These are phyloP conservation scores for Paraphaeosphaeria minitans DNA, from an alignment of 2,329 filamentous ascomycete species.

Conservation along the genomic window DNA sequence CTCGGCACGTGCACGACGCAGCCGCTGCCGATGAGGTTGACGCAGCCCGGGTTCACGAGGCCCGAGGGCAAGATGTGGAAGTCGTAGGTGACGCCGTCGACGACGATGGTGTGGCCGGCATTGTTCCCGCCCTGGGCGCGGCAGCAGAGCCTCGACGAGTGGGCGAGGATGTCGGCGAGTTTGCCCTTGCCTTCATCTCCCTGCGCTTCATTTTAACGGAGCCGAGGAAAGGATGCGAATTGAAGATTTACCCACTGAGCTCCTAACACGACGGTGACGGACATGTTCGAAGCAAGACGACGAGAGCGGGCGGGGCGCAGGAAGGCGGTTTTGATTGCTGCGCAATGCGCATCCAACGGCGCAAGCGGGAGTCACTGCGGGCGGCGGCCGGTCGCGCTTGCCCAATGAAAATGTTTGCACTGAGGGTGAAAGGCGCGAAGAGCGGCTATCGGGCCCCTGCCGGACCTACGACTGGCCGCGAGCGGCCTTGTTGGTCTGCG, in stretches of 20 bases:
- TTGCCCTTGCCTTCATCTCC: conserved; percentile 66
- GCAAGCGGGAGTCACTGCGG: background rate
- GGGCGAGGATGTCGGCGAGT: conserved; percentile 62
- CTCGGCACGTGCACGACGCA: conserved; percentile 71
- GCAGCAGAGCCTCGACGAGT: conserved; percentile 61
- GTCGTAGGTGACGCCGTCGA: conserved; percentile 54
- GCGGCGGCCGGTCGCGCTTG: conserved; percentile 6
- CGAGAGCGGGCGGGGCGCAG: conserved; percentile 16
- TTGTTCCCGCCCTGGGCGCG: conserved; percentile 66
- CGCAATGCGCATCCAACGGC: conserved; percentile 11
- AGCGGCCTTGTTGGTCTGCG: background rate
- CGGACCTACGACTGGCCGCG: conserved; percentile 1
- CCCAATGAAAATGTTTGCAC: conserved; percentile 32
- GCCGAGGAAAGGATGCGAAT: no score
- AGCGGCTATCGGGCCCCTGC: conserved; percentile 24
- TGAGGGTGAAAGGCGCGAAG: conserved; percentile 4
- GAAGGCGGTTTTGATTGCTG: conserved; percentile 14
- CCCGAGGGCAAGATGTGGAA: conserved; percentile 60
- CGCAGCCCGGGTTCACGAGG: conserved; percentile 70
- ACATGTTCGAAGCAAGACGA: conserved; percentile 37
- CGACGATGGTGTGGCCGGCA: conserved; percentile 54
- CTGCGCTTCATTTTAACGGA: no score
- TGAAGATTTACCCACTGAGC: no score
- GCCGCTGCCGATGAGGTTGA: conserved; percentile 71
- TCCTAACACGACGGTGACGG: conserved; percentile 64